phyloP scores from a whole-genome alignment of 176 grass and related monocot species.

The Puccinellia tenuiflora region DNA sequence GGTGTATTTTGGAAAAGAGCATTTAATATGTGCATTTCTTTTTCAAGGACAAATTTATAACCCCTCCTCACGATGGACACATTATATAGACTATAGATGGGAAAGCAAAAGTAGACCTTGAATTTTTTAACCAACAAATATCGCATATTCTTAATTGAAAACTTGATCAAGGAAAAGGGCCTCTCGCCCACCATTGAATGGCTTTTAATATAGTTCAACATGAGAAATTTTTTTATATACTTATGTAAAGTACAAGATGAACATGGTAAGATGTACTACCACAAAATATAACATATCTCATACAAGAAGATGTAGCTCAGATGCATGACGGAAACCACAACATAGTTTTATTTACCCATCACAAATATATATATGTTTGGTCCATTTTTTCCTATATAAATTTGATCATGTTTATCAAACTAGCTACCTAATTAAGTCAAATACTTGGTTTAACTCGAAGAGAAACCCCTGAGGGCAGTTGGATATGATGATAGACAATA shows the following conservation, averaged over 20 bases:
- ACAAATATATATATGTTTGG: not conserved
- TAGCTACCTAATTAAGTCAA: not conserved
- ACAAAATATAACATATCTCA: not conserved
- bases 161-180: conserved; percentile 31
- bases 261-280: not conserved
- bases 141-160: conserved; percentile 15
- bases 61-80: conserved; percentile 25
- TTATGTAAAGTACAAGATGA: not conserved
- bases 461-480: conserved; percentile 30
- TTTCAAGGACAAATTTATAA: conserved; percentile 35
- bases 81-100: conserved; percentile 45
- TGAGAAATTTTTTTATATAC: not conserved
- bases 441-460: conserved; percentile 8
- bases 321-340: not conserved
- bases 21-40: conserved; percentile 42
- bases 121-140: conserved; percentile 17
- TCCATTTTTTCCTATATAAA: not conserved
- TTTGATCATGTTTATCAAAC: conserved; percentile 14
- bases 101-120: conserved; percentile 57
- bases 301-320: not conserved
- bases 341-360: not conserved
- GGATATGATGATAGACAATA: conserved; percentile 20
- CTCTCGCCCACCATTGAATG: conserved; percentile 49
- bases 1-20: conserved; percentile 15
- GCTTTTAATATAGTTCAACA: conserved; percentile 23